Evolutionary conservation across 2,329 filamentous ascomycete species (phyloP).

Genomic region (Aspergillus japonicus): DNA sequence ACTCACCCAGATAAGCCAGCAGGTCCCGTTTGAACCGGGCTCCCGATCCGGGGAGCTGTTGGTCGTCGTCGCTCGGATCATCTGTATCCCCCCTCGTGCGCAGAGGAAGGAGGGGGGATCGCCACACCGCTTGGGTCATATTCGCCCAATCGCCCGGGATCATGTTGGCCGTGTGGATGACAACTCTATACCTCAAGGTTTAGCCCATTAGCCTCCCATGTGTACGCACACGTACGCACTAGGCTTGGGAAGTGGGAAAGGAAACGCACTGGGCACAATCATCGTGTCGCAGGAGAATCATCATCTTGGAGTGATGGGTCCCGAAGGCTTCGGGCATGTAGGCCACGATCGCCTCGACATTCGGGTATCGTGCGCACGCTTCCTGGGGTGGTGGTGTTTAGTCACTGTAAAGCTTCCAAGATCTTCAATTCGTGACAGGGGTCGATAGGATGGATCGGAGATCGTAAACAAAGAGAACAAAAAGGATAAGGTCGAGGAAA

Average conservation of each 20-base stretch:
- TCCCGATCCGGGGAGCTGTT: slow-evolving; percentile 57
- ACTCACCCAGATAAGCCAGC: slow-evolving; percentile 68
- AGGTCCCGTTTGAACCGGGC: slow-evolving; percentile 73
- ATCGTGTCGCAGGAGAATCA: slow-evolving; percentile 77
- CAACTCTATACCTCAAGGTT: slow-evolving; percentile 44
- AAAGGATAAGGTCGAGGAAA: not conserved
- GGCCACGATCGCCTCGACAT: slow-evolving; percentile 69
- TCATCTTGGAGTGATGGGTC: slow-evolving; percentile 85
- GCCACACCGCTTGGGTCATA: slow-evolving; percentile 83
- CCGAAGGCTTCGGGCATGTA: slow-evolving; percentile 83
- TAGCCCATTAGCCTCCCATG: not conserved
- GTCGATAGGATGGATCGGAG: too few relatives aligned
- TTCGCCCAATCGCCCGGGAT: slow-evolving; percentile 84
- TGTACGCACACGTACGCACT: not conserved
- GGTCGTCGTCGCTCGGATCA: not conserved
- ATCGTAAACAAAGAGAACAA: too few relatives aligned
- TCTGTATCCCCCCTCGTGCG: not conserved
- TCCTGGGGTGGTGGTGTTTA: slow-evolving; percentile 47
- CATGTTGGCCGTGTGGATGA: slow-evolving; percentile 91
- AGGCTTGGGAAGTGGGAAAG: not conserved
- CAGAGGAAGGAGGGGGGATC: slow-evolving; percentile 67
- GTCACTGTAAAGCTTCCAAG: not conserved
- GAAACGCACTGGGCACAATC: slow-evolving; percentile 61
- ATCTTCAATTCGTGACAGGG: too few relatives aligned
- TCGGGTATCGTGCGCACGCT: slow-evolving; percentile 60